Base-by-base conservation (phyloP, 768 basidiomycete genomes). In the Inosperma sp. region DNA sequence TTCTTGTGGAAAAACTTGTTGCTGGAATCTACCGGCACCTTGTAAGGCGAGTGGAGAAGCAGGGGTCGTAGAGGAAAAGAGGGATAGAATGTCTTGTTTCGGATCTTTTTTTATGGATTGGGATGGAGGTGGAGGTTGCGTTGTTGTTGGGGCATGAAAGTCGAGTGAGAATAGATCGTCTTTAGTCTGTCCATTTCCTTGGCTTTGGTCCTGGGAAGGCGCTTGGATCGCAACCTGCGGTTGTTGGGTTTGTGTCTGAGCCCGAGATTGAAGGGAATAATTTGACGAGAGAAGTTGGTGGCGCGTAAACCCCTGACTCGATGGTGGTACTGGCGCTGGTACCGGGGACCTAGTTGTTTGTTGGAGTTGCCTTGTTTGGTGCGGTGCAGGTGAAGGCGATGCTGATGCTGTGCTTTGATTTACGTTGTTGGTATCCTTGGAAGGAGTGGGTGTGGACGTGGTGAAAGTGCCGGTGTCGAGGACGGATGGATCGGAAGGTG, bases 131-230 rank as follows among this genome's bases (percentile, higher is more conserved):
- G 62, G 58, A n/a, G 60, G 49, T 7, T 55, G 23, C 7, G 72
- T 36, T 5, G 70, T 57, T 3, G 78, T 59, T 1, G 86, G 82
- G 1, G 82, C 73, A 57, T 87, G 85, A 67, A 94, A 95, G 66
- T 94, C 91, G 48, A 94, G 82, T 22, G 84, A 80, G 64, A 94
- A 93, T 7, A 95, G 71, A 59, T 88, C 87, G 54, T 85, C 77
- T 51, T 73, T 67, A 10, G 56, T 39, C 5, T 52, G n/a, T n/a
- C n/a, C n/a, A n/a, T n/a, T n/a, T 40, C 29, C 41, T 17, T 9
- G 66, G 54, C 16, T 71, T 65, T 19, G 65, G 58, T 31, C 60
- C 55, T 43, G 65, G 65, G 17, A 14, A 10, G 50, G 25, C 12
- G 41, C 22, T 30, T 21, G 3, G 17, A 35, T n/a, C 23, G 23